Base-by-base conservation (phyloP, 1,139 yeast genomes). In the Hyphopichia khmerensis region DNA sequence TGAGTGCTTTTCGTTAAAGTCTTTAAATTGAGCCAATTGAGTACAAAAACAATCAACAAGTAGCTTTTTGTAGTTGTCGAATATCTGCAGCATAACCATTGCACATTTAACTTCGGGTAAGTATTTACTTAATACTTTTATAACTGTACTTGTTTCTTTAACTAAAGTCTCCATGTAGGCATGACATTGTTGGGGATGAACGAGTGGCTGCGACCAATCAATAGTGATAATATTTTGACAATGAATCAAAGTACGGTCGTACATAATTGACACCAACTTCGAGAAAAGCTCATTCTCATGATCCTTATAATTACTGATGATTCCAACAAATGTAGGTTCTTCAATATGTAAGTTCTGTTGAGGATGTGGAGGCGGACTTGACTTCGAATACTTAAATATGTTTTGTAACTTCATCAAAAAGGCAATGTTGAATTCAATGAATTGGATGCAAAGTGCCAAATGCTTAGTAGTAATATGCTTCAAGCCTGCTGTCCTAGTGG, bases 401-500 rank as follows among this genome's bases (percentile, higher is more conserved):
- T 40, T 39, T 33, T 60, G 60, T 2, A 62, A 42, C 18, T 40
- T 35, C 2, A 46, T 42, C 40, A 70, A 51, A 4, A 69, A 53
- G 1, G 56, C 54, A 11, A 67, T 48, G 64, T 61, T 51, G 68
- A 72, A 61, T 65, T 77, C 63, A 65, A 73, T 53, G 62, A 77
- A 60, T 48, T 86, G 90, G 2, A 84, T 79, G 34, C 88, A 80
- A 33, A 86, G 67, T 0, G 91, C 86, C 44, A 87, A 62, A 57
- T 86, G 89, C 50, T 82, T 83, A 2, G 91, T 85, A 4, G 89
- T 83, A 39, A 87, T 86, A 53, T 85, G 90, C 51, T 79, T 82
- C 43, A 87, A 67, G 0, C 89, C 90, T 0, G 91, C 89, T 0
- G 89, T 79, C 47, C 82, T 67, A 1, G 88, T 84, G 0, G 95